These are phyloP conservation scores for Huntiella savannae DNA, from an alignment of 2,329 filamentous ascomycete genomes.

Conservation along the genomic window DNA sequence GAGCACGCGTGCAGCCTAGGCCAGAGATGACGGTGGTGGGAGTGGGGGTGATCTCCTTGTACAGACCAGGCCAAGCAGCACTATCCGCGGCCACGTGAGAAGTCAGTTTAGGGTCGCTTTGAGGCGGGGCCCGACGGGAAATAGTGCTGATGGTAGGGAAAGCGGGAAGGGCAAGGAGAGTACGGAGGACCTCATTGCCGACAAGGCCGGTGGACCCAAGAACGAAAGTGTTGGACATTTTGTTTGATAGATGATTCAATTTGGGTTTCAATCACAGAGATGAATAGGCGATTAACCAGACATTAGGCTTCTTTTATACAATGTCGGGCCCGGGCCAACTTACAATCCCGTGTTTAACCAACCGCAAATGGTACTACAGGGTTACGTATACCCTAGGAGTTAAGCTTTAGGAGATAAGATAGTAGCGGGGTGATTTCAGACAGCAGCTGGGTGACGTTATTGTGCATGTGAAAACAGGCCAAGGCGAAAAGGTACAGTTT, in stretches of 20 bases:
- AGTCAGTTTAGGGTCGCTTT: slow-evolving; percentile 33
- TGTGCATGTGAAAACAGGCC: no score
- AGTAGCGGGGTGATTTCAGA: no score
- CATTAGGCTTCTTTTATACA: not conserved
- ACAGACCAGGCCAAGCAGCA: slow-evolving; percentile 43
- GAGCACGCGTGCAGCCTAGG: slow-evolving; percentile 59
- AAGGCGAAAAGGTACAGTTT: no score
- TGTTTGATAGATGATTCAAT: not conserved
- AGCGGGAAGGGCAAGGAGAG: slow-evolving; percentile 31
- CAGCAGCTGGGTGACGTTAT: no score
- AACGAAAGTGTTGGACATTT: slow-evolving; percentile 31
- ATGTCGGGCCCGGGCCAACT: no score
- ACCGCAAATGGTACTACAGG: no score
- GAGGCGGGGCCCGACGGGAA: slow-evolving; percentile 44
- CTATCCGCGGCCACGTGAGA: slow-evolving; percentile 50
- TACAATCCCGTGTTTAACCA: no score
- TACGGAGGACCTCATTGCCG: slow-evolving; percentile 55
- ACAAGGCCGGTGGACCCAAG: slow-evolving; percentile 48
- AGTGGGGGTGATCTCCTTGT: slow-evolving; percentile 33
- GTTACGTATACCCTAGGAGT: no score
- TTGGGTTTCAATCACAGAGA: not conserved
- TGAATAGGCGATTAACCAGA: not conserved
- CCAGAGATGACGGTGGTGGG: slow-evolving; percentile 54
- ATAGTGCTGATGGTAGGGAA: slow-evolving; percentile 41
- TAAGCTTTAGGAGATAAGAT: no score